These are phyloP conservation scores for Tieghemostelium lacteum DNA, from an alignment of 78 protist species.

Conservation along the genomic window DNA sequence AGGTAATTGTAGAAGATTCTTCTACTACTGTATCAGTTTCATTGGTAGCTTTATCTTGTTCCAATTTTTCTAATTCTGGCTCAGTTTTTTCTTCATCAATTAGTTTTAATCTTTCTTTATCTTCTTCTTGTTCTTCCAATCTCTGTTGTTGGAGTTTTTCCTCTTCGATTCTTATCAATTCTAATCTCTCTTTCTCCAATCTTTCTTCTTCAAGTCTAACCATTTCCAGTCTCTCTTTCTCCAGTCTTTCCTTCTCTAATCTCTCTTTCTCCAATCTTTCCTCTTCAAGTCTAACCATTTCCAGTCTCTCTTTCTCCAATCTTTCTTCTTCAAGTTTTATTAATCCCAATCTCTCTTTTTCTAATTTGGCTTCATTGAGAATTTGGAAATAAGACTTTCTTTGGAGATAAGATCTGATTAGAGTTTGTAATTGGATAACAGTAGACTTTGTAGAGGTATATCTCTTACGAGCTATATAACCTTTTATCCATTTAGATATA, in stretches of 20 bases:
- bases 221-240: not conserved
- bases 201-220: not conserved
- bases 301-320: not conserved
- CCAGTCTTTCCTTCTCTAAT: not conserved
- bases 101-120: not conserved
- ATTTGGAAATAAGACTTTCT: no score
- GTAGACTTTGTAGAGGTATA: not conserved
- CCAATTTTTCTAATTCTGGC: not conserved
- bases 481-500: no score
- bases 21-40: no score
- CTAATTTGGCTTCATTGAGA: not conserved
- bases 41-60: no score
- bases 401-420: not conserved
- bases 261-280: conserved; percentile 1
- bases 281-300: not conserved
- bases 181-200: not conserved
- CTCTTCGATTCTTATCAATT: not conserved
- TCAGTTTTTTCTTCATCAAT: not conserved
- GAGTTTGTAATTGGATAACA: not conserved
- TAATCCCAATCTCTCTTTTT: not conserved
- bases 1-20: no score
- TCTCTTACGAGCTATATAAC: not conserved
- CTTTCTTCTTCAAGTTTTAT: not conserved
- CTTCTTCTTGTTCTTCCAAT: not conserved
- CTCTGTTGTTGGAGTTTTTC: not conserved